Evolutionary conservation across 2,329 filamentous ascomycete species (phyloP), one percentile per base, ranked within the genome.

Genomic region (Aspergillus sp.): DNA sequence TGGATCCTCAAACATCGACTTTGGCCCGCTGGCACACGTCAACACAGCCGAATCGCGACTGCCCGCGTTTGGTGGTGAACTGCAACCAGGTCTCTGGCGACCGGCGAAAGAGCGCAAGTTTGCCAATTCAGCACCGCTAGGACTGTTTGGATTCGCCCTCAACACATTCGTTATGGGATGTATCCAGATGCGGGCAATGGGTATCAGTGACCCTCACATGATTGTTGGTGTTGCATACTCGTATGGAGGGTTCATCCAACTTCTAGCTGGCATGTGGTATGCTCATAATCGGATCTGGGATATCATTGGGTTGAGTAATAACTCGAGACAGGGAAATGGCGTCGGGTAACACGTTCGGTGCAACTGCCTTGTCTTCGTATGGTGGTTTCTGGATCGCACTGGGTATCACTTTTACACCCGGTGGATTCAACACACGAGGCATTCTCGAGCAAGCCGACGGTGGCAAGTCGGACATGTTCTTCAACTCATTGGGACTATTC

Each of bases 301-400:
- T 11, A 6, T 9, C 13, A 40, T 19, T 4, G 7, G 9, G 19
- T 27, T 19, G 11, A 13, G 33, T 44, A 27, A 39, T 33, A 11
- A 32, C 29, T 39, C n/a, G 32, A 42, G 11, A 7, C 47, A 87
- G 84, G 84, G 85, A 89, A 67, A 86, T 89, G 78, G 84, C 85
- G 10, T 75, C 85, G 6, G 85, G 85, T 38, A 89, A 90, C 72
- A 89, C 86, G 4, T 89, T 90, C 51, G 85, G 85, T 70, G 86
- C 85, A 29, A 88, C 85, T 2, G 85, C 85, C 1, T 69, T 89
- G 36, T 85, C 83, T 4, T 89, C 85, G 0, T 90, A 86, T 58
- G 86, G 86, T 49, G 85, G 85, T 40, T 90, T 89, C 74, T 90
- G 86, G 86, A 82, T 90, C 58, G 74, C 73, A n/a, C 83, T 86